phyloP scores from a whole-genome alignment of 2,329 filamentous ascomycete species.

The Aspergillus jensenii region DNA sequence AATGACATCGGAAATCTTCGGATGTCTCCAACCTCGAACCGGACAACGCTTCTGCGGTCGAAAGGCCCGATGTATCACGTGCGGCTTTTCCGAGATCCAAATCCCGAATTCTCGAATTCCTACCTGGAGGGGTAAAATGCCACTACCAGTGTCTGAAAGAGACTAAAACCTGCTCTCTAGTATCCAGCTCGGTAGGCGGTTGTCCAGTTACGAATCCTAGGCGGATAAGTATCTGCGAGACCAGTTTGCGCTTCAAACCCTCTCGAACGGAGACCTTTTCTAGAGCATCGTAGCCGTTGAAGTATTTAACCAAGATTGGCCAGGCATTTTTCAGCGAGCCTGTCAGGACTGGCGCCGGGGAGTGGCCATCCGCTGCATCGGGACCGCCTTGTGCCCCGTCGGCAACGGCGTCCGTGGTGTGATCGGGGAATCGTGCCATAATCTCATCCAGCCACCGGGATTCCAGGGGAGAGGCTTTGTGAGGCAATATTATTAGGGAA shows the following conservation, averaged over 20 bases:
- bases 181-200: slow-evolving; percentile 29
- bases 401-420: slow-evolving; percentile 12
- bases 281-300: slow-evolving; percentile 80
- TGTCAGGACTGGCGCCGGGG: slow-evolving; percentile 26
- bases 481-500: slow-evolving; percentile 73
- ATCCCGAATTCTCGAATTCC: not conserved
- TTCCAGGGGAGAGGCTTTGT: slow-evolving; percentile 74
- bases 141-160: slow-evolving; percentile 68
- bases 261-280: slow-evolving; percentile 86
- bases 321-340: slow-evolving; percentile 61
- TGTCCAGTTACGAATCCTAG: slow-evolving; percentile 64
- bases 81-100: not conserved
- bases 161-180: slow-evolving; percentile 50
- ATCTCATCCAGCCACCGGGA: slow-evolving; percentile 64
- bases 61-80: slow-evolving; percentile 14
- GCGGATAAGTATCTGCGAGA: slow-evolving; percentile 56
- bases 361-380: slow-evolving; percentile 17
- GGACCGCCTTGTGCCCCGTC: slow-evolving; percentile 16
- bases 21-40: slow-evolving; percentile 5
- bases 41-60: slow-evolving; percentile 1
- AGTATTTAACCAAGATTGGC: slow-evolving; percentile 76
- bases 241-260: slow-evolving; percentile 75
- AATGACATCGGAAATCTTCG: slow-evolving; percentile 20
- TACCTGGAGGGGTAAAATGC: not conserved
- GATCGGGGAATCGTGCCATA: slow-evolving; percentile 37